Evolutionary conservation across 257 asterid genomes (phyloP), one percentile per base, ranked within the genome.

Genomic region (Ehretia macrophylla): DNA sequence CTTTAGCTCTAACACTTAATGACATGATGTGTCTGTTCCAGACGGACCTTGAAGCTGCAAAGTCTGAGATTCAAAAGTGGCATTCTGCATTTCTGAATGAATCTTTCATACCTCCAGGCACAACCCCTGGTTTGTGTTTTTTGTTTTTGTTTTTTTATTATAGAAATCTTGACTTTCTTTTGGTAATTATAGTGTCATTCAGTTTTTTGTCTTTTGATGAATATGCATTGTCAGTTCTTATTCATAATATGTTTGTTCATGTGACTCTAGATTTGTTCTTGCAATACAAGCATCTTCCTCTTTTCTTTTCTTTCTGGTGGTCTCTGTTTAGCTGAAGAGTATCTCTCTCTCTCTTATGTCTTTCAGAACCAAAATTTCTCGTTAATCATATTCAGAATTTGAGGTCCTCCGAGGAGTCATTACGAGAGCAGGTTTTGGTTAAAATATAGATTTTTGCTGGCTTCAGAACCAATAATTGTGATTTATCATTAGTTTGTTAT

Each of bases 1-100:
- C 4, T 11, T 17, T 49, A n/a, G 54, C 4, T 49, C 11, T 10
- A 21, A 11, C 54, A 49, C 27, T 19, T 52, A 20, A 27, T 52
- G 38, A 52, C 14, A 52, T 10, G 11, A 52, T 68, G 47, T 74
- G 52, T 58, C 39, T 59, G 49, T 66, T 73, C 58, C 78, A 93
- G 97, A 73, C 76, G 11, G 79, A 83, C 70, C 95, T 84, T 67
- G 95, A 89, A 72, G 91, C 78, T 60, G 76, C 92, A 1, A 89
- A 85, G 62, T 80, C 96, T 55, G 99, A 93, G 81, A 85, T 89
- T 69, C 87, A 83, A 59, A 88, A 81, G 67, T 93, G 99, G 99
- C 97, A 71, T 55, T 85, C 91, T 64, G 83, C 95, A n/a, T 85
- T 93, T 68, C 90, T 81, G 72, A 85, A 85, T 58, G 97, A 88